Percentiles rank a stretch among this genome's conserved stretches.
These are phyloP conservation scores for Xylariaceae sp. DNA, from an alignment of 2,329 filamentous ascomycete genomes.

Conservation along the genomic window DNA sequence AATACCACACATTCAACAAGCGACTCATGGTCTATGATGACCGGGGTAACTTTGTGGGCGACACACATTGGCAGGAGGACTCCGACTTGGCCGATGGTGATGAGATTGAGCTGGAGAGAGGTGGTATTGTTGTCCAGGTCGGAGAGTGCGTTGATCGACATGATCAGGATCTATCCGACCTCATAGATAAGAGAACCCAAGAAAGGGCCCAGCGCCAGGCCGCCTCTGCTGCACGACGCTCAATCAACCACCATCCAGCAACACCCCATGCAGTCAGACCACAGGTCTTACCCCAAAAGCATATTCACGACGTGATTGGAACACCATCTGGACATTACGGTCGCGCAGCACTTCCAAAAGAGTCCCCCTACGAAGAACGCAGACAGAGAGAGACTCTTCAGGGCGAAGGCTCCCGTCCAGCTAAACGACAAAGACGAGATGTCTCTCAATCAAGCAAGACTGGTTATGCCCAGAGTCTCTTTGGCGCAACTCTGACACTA, in stretches of 20 bases:
- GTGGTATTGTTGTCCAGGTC: slow-evolving; percentile 73
- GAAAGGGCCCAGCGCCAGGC: slow-evolving; percentile 48
- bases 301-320: slow-evolving; percentile 57
- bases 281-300: slow-evolving; percentile 39
- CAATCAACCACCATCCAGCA: slow-evolving; percentile 20
- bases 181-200: slow-evolving; percentile 65
- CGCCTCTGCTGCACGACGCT: slow-evolving; percentile 36
- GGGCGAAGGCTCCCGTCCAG: slow-evolving; percentile 28
- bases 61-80: slow-evolving; percentile 71
- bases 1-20: slow-evolving; percentile 87
- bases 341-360: slow-evolving; percentile 50
- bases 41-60: slow-evolving; percentile 72
- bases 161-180: slow-evolving; percentile 70
- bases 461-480: slow-evolving; percentile 48
- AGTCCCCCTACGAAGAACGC: slow-evolving; percentile 62
- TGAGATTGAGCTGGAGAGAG: slow-evolving; percentile 72
- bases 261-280: slow-evolving; percentile 24
- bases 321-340: slow-evolving; percentile 59
- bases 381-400: slow-evolving; percentile 34
- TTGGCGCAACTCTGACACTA: slow-evolving; percentile 44
- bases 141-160: slow-evolving; percentile 65
- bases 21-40: slow-evolving; percentile 88
- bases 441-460: slow-evolving; percentile 39
- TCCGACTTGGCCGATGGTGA: slow-evolving; percentile 72
- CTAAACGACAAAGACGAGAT: slow-evolving; percentile 40